These are phyloP conservation scores for Chaetomium fimeti DNA, from an alignment of 495 filamentous ascomycete species.

Conservation along the genomic window DNA sequence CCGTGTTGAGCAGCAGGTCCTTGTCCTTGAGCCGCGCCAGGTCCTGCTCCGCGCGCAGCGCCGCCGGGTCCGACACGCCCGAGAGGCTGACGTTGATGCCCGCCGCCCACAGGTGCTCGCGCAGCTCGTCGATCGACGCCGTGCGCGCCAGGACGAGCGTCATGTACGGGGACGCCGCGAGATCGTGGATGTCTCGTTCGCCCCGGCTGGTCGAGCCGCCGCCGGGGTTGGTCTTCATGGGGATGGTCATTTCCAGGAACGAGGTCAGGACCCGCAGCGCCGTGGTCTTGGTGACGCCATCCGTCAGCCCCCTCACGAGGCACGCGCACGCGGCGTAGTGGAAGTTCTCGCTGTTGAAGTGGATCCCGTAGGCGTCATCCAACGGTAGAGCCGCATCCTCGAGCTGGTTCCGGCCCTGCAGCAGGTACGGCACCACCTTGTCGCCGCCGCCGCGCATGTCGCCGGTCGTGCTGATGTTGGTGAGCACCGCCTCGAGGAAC, in stretches of 20 bases:
- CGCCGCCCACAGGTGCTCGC: slow-evolving; percentile 53
- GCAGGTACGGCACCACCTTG: slow-evolving; percentile 54
- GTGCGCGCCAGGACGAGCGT: slow-evolving; percentile 50
- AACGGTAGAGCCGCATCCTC: slow-evolving; percentile 58
- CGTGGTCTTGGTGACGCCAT: slow-evolving; percentile 54
- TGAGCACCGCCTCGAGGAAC: slow-evolving; percentile 60
- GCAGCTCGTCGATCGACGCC: slow-evolving; percentile 47
- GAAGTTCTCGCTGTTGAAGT: slow-evolving; percentile 61
- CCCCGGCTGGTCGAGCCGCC: slow-evolving; percentile 4
- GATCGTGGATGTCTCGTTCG: slow-evolving; percentile 32
- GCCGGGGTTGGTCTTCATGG: slow-evolving; percentile 3
- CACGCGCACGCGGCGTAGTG: slow-evolving; percentile 62
- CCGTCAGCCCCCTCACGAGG: slow-evolving; percentile 59
- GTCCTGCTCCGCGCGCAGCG: slow-evolving; percentile 40
- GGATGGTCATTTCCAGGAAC: slow-evolving; percentile 58
- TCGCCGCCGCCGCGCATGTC: slow-evolving; percentile 58
- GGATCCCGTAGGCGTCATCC: slow-evolving; percentile 61
- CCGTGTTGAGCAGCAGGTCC: slow-evolving; percentile 56
- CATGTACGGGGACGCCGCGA: slow-evolving; percentile 51
- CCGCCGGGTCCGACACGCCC: slow-evolving; percentile 28
- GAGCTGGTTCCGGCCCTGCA: slow-evolving; percentile 55
- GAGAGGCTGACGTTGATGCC: slow-evolving; percentile 48
- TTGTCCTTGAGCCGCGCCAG: slow-evolving; percentile 50
- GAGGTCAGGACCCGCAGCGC: slow-evolving; percentile 57
- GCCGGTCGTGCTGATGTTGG: slow-evolving; percentile 56